Percentiles rank a stretch among this genome's conserved stretches.
These are phyloP conservation scores for Pythium apleroticum DNA, from an alignment of 352 stramenopile genomes.

Conservation along the genomic window DNA sequence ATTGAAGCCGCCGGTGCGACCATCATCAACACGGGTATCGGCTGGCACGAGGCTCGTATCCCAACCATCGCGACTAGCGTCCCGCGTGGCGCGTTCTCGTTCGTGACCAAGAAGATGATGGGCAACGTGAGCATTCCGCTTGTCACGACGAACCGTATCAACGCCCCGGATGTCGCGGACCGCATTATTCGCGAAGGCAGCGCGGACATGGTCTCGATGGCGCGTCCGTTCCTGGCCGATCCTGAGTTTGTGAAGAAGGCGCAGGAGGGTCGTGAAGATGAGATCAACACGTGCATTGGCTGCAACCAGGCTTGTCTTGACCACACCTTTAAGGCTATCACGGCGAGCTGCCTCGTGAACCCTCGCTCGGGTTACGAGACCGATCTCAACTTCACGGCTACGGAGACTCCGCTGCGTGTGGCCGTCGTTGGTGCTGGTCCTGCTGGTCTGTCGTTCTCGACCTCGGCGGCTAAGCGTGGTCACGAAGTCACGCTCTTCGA, in stretches of 20 bases:
- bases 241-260: constrained; percentile 94
- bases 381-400: constrained; percentile 78
- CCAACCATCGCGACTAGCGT: constrained; percentile 97
- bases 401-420: constrained; percentile 41
- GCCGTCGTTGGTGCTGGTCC: constrained; percentile 94
- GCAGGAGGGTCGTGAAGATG: constrained; percentile 79
- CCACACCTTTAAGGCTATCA: constrained; percentile 96
- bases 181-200: constrained; percentile 83
- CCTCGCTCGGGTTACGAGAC: constrained; percentile 94
- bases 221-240: constrained; percentile 94
- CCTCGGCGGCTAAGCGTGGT: constrained; percentile 83
- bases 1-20: constrained; percentile 93
- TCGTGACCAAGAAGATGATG: constrained; percentile 92
- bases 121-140: constrained; percentile 89
- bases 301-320: constrained; percentile 96
- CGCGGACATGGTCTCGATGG: constrained; percentile 87
- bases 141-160: constrained; percentile 98
- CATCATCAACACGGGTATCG: constrained; percentile 99
- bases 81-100: constrained; percentile 93
- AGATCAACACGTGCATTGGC: constrained; percentile 99
- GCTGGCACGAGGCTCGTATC: constrained; percentile 97
- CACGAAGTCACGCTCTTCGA: constrained; percentile 96
- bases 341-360: constrained; percentile 96
- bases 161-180: constrained; percentile 92
- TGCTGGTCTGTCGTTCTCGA: constrained; percentile 92